Base-by-base conservation (phyloP, 352 stramenopile species). In the Sclerospora graminicola region DNA sequence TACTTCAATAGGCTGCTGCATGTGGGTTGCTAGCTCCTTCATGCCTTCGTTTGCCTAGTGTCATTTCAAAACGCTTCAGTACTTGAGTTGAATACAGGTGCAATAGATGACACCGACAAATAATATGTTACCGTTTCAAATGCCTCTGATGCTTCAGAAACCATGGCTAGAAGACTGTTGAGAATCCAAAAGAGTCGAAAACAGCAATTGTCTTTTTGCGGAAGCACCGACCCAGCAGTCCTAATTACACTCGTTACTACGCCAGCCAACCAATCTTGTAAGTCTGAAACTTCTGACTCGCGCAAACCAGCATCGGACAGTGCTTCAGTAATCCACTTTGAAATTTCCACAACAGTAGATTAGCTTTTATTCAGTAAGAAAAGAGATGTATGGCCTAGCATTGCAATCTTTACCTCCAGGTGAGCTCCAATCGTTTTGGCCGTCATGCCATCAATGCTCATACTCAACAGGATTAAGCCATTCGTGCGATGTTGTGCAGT, bases 171-270 rank as follows among this genome's bases (percentile, higher is more conserved):
- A 7, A 92, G 44, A 43, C 89, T 72, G 27, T 61, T 89, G 27
- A 92, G 52, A 9, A 92, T 63, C 80, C 80, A 89, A 31, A 92
- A 92, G 6, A 92, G 57, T 6, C 73, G 68, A 31, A 92, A 89
- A 2, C 51, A 59, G 30, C 76, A 56, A 14, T 76, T 54, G n/a
- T 75, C 64, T 28, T 67, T 63, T 21, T 56, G 59, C 1, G 54
- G 13, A 4, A 88, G 43, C 34, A 82, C 15, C 10, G 59, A 31
- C 6, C 52, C 60, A 4, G 72, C 63, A 26, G 65, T 83, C 39
- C 72, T 69, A 20, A 89, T 52, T 46, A 89, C 69, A 34, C 65
- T 88, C 5, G 50, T 41, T n/a, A 80, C 52, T 1, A 88, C 76
- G 5, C 66, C 46, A 11, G 74, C 67, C 19, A 91, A 52, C 18